Percentiles rank a stretch among this genome's conserved stretches.
Evolutionary conservation across 1,284 basidiomycete genomes (phyloP).

Genomic region (Schizophyllum commune): DNA sequence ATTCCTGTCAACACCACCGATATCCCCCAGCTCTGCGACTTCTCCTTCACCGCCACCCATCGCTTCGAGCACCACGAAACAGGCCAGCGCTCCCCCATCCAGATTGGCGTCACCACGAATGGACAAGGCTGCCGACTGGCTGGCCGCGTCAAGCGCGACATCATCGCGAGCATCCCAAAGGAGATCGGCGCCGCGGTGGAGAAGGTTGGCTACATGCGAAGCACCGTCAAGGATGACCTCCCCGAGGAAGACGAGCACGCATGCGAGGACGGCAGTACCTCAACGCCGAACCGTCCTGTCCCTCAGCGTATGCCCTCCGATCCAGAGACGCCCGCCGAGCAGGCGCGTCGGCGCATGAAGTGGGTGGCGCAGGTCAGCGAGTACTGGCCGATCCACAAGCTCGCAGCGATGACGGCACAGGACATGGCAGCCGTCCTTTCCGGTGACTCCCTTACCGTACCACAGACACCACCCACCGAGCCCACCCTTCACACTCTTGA

Average conservation of each 20-base stretch:
- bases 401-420: constrained; percentile 59
- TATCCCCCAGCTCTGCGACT: constrained; percentile 82
- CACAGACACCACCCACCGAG: constrained; percentile 7
- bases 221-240: constrained; percentile 16
- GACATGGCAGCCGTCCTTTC: constrained; percentile 66
- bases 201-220: constrained; percentile 67
- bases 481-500: constrained; percentile 24
- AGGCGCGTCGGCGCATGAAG: constrained; percentile 60
- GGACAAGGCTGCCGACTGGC: constrained; percentile 87
- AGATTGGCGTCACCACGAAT: constrained; percentile 88
- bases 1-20: constrained; percentile 87
- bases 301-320: constrained; percentile 37
- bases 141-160: constrained; percentile 74
- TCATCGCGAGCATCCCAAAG: constrained; percentile 69
- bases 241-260: constrained; percentile 29
- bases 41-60: constrained; percentile 83
- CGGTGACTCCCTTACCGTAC: constrained; percentile 23
- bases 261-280: constrained; percentile 49
- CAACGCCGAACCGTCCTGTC: constrained; percentile 79
- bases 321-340: constrained; percentile 45
- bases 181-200: constrained; percentile 75
- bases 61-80: constrained; percentile 58
- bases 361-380: constrained; percentile 92
- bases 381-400: constrained; percentile 82
- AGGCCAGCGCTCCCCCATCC: constrained; percentile 53